Evolutionary conservation across 192 early-diverging fungal species (phyloP), one percentile per base, ranked within the genome.

Genomic region (Blastocladiella britannica): DNA sequence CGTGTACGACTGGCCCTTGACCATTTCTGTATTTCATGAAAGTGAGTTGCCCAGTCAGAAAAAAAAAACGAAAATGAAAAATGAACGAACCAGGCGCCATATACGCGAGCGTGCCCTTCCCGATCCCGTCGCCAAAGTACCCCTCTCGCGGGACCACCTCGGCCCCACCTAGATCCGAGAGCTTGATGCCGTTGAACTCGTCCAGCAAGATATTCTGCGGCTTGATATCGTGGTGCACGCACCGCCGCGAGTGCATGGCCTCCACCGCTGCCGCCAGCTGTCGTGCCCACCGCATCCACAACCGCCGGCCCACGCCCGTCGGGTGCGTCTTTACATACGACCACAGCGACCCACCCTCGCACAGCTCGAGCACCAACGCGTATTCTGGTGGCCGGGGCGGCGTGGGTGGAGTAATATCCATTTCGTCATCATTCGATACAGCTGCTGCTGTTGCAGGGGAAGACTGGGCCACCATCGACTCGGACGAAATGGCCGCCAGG

Each of bases 171-270:
- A 47, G n/a, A 20, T 47, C 37, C 37, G 37, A 47, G 15, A 47
- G n/a, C 37, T 47, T 47, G 37, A 47, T 47, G 15, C 37, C 37
- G 37, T 20, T 9, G 37, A 20, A 47, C 37, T 47, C 37, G 37
- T 47, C 37, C 15, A 47, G 4, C 37, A 47, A 47, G 37, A 47
- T 47, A 47, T 47, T 47, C 12, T 47, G 37, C 37, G 37, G 37
- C 37, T 47, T 47, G 37, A 47, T 47, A 47, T 47, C 37, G 37
- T 47, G 37, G 37, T 47, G 37, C 37, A 47, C 37, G 37, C 12
- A 20, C 6, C 37, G 5, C 7, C 37, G 37, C 37, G 37, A 9
- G 9, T 47, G 37, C 37, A 47, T 20, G 37, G 12, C 15, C 6
- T 9, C 37, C 4, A 47, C 37, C 9, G 37, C 37, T 12, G 12